These are phyloP conservation scores for Trypanosoma vivax DNA, from an alignment of 208 protist genomes.

Conservation along the genomic window DNA sequence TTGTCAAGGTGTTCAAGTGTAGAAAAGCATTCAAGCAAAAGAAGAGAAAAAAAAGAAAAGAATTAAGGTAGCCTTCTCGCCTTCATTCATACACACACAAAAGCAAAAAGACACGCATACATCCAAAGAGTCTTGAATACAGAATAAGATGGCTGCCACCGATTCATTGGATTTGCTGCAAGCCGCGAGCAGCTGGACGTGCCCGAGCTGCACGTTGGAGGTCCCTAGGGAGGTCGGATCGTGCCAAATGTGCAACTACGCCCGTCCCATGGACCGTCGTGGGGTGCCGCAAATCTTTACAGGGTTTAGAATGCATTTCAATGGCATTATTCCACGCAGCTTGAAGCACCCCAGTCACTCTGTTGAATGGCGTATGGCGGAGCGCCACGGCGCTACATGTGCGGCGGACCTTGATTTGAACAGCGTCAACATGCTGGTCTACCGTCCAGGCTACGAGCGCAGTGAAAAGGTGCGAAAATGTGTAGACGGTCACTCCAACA, in stretches of 20 bases:
- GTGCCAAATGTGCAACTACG: conserved; percentile 61
- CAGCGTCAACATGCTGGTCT: conserved; percentile 65
- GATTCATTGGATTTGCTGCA: conserved; percentile 11
- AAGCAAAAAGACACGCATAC: conserved; percentile 2
- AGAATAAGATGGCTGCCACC: background rate
- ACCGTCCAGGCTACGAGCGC: conserved; percentile 84
- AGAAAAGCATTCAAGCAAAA: too few relatives aligned
- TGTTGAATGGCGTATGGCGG: conserved; percentile 88
- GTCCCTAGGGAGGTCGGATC: conserved; percentile 35
- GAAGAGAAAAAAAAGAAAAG: background rate
- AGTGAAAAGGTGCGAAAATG: conserved; percentile 82
- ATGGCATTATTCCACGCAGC: conserved; percentile 81
- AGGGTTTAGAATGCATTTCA: conserved; percentile 81
- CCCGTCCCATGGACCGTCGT: conserved; percentile 59
- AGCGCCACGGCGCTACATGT: conserved; percentile 79
- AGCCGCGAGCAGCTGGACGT: conserved; percentile 34
- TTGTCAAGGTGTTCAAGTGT: too few relatives aligned
- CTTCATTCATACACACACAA: background rate
- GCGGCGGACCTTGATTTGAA: conserved; percentile 46
- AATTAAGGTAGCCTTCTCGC: background rate
- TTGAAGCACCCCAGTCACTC: conserved; percentile 78
- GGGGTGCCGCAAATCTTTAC: conserved; percentile 83
- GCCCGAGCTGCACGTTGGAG: conserved; percentile 49
- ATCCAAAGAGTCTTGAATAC: too few relatives aligned
- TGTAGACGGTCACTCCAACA: conserved; percentile 38